phyloP scores from a whole-genome alignment of 352 stramenopile species.

The Phytophthora niederhauseri region DNA sequence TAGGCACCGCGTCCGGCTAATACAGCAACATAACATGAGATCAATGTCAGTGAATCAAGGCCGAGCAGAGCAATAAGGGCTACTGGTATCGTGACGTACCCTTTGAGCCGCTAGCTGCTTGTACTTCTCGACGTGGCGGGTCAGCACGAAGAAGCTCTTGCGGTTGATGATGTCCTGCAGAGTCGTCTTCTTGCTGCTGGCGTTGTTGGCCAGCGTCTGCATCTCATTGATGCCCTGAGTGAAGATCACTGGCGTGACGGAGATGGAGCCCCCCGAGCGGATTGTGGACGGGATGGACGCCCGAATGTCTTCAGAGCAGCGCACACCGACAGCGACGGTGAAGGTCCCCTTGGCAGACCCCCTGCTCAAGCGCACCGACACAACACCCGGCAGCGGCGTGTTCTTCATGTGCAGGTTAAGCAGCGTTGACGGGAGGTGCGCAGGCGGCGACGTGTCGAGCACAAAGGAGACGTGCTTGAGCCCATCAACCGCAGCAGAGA shows the following conservation, averaged over 20 bases:
- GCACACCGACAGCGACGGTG: slow-evolving; percentile 64
- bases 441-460: slow-evolving; percentile 64
- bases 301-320: slow-evolving; percentile 50
- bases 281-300: slow-evolving; percentile 52
- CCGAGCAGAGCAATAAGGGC: not conserved
- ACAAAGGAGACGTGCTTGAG: slow-evolving; percentile 77
- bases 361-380: slow-evolving; percentile 72
- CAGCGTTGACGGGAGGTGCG: slow-evolving; percentile 67
- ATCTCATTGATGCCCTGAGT: slow-evolving; percentile 86
- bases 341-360: slow-evolving; percentile 51
- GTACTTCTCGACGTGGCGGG: slow-evolving; percentile 70
- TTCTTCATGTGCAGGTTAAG: slow-evolving; percentile 84
- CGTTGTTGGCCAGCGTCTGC: slow-evolving; percentile 80
- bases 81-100: slow-evolving; percentile 23
- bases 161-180: slow-evolving; percentile 80
- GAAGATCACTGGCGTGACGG: slow-evolving; percentile 69
- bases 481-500: slow-evolving; percentile 77
- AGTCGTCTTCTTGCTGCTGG: slow-evolving; percentile 67
- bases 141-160: slow-evolving; percentile 66
- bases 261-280: slow-evolving; percentile 52
- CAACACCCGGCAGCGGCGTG: slow-evolving; percentile 67
- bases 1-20: slow-evolving; percentile 53
- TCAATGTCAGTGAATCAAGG: slow-evolving; percentile 17
- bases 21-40: slow-evolving; percentile 11
- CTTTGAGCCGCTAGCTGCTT: slow-evolving; percentile 47